Conservation (phyloP, 179 eudicot species). For the Vitellaria paradoxa region DNA sequence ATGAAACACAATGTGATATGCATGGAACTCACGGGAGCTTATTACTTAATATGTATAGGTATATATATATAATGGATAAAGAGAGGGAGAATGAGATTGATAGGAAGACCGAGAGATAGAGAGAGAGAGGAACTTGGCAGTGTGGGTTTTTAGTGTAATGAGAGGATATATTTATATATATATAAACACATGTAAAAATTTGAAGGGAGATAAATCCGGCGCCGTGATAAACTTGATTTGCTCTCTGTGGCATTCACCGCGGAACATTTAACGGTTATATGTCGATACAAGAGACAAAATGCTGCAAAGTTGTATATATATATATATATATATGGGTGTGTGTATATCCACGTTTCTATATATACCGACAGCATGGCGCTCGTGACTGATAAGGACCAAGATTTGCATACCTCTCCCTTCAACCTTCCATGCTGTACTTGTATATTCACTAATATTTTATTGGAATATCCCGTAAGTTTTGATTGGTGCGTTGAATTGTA, state of each 20-base stretch:
- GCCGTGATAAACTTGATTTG: conserved; percentile 10
- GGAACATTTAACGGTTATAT: not conserved
- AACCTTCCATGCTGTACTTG: no score
- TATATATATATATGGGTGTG: no score
- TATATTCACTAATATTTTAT: no score
- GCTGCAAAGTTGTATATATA: no score
- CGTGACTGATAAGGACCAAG: no score
- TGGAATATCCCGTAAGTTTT: no score
- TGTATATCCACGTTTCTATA: no score
- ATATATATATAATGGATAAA: not conserved
- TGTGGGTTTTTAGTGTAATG: not conserved
- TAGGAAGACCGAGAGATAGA: not conserved
- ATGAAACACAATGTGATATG: conserved; percentile 7
- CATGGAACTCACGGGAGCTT: not conserved
- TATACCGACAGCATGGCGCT: no score
- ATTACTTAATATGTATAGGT: not conserved
- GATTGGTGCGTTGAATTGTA: no score
- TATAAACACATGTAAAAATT: not conserved
- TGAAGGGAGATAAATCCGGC: not conserved
- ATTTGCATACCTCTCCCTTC: no score
- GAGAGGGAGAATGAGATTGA: not conserved
- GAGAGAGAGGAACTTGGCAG: not conserved
- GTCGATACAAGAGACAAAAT: no score
- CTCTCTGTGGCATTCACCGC: not conserved
- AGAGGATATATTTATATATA: not conserved